Conservation (phyloP, 169 alveolate species). For the Blepharisma undulans region DNA sequence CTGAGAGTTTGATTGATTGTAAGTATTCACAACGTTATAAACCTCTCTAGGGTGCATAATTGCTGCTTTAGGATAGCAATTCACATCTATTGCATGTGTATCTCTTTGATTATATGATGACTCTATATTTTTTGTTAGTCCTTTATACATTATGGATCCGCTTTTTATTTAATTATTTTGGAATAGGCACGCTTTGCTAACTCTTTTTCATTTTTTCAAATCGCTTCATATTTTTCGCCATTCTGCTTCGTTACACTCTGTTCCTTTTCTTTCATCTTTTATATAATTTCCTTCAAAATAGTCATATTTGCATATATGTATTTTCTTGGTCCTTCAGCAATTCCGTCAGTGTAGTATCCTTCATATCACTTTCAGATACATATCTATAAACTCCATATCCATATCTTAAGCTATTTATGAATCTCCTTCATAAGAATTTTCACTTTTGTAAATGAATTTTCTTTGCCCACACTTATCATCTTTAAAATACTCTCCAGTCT, state of each 20-base stretch:
- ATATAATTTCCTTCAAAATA: slow-evolving; percentile 65
- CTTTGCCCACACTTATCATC: slow-evolving; percentile 40
- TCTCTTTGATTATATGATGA: background rate
- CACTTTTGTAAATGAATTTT: slow-evolving; percentile 43
- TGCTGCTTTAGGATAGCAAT: background rate
- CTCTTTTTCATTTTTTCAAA: slow-evolving; percentile 61
- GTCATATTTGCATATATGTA: slow-evolving; percentile 59
- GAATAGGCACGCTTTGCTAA: slow-evolving; percentile 49
- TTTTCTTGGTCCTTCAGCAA: slow-evolving; percentile 70
- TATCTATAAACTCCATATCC: slow-evolving; percentile 66
- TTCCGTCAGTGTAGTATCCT: slow-evolving; percentile 62
- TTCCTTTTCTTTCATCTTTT: slow-evolving; percentile 62
- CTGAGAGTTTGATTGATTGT: background rate
- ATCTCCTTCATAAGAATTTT: slow-evolving; percentile 59
- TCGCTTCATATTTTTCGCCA: slow-evolving; percentile 67
- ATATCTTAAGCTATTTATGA: slow-evolving; percentile 50
- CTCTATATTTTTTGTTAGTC: background rate
- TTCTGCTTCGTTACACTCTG: slow-evolving; percentile 59
- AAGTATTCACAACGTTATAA: background rate
- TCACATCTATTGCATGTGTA: background rate
- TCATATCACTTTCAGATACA: slow-evolving; percentile 55
- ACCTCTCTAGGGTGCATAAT: background rate
- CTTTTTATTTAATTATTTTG: background rate
- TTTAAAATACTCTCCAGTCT: background rate
- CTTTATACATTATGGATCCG: background rate